Evolutionary conservation across 495 filamentous ascomycete genomes (phyloP).

Genomic region (Cercophora samala): DNA sequence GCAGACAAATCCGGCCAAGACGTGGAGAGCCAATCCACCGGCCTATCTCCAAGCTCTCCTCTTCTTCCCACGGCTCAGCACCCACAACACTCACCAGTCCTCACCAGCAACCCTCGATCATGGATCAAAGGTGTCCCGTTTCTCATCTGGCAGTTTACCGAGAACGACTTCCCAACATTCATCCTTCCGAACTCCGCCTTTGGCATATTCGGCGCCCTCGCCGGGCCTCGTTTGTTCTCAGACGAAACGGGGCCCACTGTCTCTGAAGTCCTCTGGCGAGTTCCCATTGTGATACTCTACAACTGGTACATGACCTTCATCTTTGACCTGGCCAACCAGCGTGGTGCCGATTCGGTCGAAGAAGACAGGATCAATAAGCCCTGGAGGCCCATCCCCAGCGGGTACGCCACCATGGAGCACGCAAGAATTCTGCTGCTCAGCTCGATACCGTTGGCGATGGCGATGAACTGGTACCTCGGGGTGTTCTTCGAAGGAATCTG

Average conservation of each 20-base stretch:
- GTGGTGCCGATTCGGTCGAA: conserved; percentile 32
- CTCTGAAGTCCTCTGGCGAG: background rate
- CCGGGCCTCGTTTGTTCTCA: conserved; percentile 9
- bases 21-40: background rate
- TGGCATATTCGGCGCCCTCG: conserved; percentile 31
- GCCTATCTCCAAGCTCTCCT: background rate
- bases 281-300: background rate
- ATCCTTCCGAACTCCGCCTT: conserved; percentile 23
- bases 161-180: conserved; percentile 20
- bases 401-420: conserved; percentile 38
- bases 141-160: conserved; percentile 22
- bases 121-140: conserved; percentile 7
- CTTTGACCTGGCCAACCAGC: conserved; percentile 3
- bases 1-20: background rate
- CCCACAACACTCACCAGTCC: conserved; percentile 5
- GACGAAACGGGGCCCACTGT: conserved; percentile 3
- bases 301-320: background rate
- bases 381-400: conserved; percentile 52
- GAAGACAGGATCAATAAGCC: conserved; percentile 59
- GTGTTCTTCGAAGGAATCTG: conserved; percentile 33
- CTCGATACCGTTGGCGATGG: conserved; percentile 36
- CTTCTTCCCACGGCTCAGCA: background rate
- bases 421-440: conserved; percentile 38
- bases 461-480: conserved; percentile 35
- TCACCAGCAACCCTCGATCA: conserved; percentile 2